Evolutionary conservation across 2,329 filamentous ascomycete genomes (phyloP), one percentile per base, ranked within the genome.

Genomic region (Phaeophleospora eucalypticola): DNA sequence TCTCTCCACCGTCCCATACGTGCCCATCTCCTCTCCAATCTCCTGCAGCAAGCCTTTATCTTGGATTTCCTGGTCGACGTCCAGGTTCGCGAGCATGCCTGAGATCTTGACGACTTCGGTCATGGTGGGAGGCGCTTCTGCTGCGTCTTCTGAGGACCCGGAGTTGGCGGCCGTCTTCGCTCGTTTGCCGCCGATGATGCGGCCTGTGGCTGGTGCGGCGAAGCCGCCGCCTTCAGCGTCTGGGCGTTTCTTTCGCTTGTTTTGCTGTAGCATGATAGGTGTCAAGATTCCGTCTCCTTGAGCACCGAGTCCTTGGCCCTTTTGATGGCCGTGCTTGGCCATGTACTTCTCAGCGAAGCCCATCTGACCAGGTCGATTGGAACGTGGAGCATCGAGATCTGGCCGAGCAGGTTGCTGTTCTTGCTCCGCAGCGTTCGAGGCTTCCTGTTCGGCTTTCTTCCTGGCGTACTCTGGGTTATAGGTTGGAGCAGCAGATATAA

Each of bases 291-390:
- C 93, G 18, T 83, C 82, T 24, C 82, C 82, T 52, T 84, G 80
- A 14, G 88, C 89, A 56, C 93, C 93, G 3, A 98, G 80, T 16
- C 93, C 93, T 52, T 84, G 79, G 18, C 93, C 93, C 61, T 90
- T 85, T 29, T 83, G 84, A 87, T 90, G 97, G 45, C 93, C 93
- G 70, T 95, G 93, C 65, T 96, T 97, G 51, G 82, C 80, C 82
- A 98, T 89, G 46, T 97, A 79, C 27, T 89, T 85, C 56, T 89
- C 81, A 0, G 89, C 93, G 66, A 95, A 95, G 42, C 84, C 87
- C 54, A 83, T 80, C 66, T 95, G 87, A 14, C 89, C 88, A 0
- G 89, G 89, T 2, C 83, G 81, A 46, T 73, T 80, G 35, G 83
- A 84, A 32, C 80, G 79, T 24, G 74, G 68, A 16, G 67, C 60